Percentiles rank a stretch among this genome's conserved stretches.
phyloP scores from a whole-genome alignment of 768 basidiomycete species.

The Collybia sordida region DNA sequence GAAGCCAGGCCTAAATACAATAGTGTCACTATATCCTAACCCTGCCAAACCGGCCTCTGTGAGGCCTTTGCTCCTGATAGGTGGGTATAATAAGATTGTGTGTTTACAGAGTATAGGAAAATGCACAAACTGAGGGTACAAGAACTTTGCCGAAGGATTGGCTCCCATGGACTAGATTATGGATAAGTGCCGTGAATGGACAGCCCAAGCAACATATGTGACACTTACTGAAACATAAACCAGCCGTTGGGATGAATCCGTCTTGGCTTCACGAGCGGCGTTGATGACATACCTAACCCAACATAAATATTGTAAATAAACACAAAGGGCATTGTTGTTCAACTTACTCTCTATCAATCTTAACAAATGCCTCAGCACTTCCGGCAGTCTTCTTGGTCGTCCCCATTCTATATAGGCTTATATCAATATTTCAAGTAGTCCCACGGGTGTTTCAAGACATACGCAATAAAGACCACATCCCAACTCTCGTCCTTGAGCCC shows the following conservation, averaged over 20 bases:
- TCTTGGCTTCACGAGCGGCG: conserved; percentile 65
- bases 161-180: conserved; percentile 44
- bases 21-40: conserved; percentile 69
- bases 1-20: conserved; percentile 66
- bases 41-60: conserved; percentile 69
- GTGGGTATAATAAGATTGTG: conserved; percentile 2
- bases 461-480: conserved; percentile 78
- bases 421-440: neutral
- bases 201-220: neutral
- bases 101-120: neutral
- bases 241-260: conserved; percentile 55
- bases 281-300: conserved; percentile 66
- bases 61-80: conserved; percentile 64
- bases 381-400: conserved; percentile 64
- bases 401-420: conserved; percentile 47
- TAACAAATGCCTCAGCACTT: conserved; percentile 64
- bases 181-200: neutral
- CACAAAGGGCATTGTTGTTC: neutral
- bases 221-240: conserved; percentile 69
- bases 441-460: conserved; percentile 18
- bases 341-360: conserved; percentile 73
- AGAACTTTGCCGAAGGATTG: conserved; percentile 43
- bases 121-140: conserved; percentile 47
- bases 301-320: neutral
- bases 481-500: conserved; percentile 56